Base-by-base conservation (phyloP, 352 stramenopile genomes). In the Phytophthora aleatoria region DNA sequence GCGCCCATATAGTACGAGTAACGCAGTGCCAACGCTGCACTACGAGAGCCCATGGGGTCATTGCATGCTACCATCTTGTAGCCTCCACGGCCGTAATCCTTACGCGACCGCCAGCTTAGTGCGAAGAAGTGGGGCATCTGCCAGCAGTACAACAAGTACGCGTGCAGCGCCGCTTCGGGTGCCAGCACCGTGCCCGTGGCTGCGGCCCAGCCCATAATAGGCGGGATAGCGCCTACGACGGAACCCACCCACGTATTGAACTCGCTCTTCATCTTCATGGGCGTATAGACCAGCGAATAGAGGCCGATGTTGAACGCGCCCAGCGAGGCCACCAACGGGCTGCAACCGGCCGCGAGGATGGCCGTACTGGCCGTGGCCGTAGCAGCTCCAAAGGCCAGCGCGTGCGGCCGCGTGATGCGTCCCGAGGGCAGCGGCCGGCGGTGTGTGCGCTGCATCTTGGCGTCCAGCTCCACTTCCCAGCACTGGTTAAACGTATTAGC, bases 111-210 rank as follows among this genome's bases (percentile, higher is more conserved):
- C 91, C 96, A 99, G 66, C 91, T 97, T 20, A 99, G 77, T 12
- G 98, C 96, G 74, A 99, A 99, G 77, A 99, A 99, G 82, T 99
- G 98, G 49, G 97, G 97, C 80, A 99, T 99, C 83, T 99, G 98
- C 98, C 98, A 99, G 38, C 98, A 83, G 66, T 98, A 99, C 28
- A 99, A 83, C 31, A 97, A 83, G 15, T 90, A 91, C 54, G 84
- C 87, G 24, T 90, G 82, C 36, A 96, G 71, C 24, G 78, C 74
- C 15, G 87, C 82, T 73, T 96, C 87, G 0, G 88, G 87, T 0
- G 81, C 74, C 5, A 97, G 12, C 6, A 86, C 44, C 1, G 79
- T 73, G 41, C 96, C 97, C 0, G 94, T 98, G 1, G 97, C 97
- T 33, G 97, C 98, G 15, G 95, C 93, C 86, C 94, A 99, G 50